Evolutionary conservation across 176 grass and related monocot genomes (phyloP), one percentile per base, ranked within the genome.

Genomic region (Musa schizocarpa): DNA sequence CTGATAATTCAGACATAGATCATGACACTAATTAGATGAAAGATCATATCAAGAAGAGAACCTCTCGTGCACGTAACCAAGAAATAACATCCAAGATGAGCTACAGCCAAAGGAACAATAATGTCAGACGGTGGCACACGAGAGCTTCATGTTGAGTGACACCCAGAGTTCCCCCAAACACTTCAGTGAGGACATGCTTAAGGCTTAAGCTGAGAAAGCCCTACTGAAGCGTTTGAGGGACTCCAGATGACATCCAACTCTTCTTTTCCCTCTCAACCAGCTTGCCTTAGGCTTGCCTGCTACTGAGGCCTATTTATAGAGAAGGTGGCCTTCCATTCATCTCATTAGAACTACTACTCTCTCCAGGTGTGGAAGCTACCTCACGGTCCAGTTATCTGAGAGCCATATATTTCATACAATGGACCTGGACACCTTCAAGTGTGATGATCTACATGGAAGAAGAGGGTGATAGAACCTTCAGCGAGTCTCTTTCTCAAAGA

Each of bases 101-200:
- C 34, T 43, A 43, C 34, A 43, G 34, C 34, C 4, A 5, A 43
- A 43, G 34, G 34, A 43, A 43, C 34, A 43, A 43, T 43, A 43
- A 43, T 43, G 34, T 43, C 34, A 43, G 34, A 43, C 3, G 29
- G 29, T 29, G 29, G 29, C 29, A 29, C 29, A 29, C 0, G 34
- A 43, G 34, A 43, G 34, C 34, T 43, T 43, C 34, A 6, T 29
- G 48, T 53, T 72, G 69, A 21, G 69, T 72, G 69, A 53, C 69
- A 53, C 49, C 69, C 69, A 52, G 69, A 72, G 69, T 72, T 72
- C 69, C 69, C 69, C 69, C 69, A 72, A 72, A 72, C 69, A 72
- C 69, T 72, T 72, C 69, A 72, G 69, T 43, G 10, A 53, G 19
- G 50, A 50, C 49, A 3, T 25, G 29, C 14, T 48, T 1, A 22